Evolutionary conservation across 805 yeast genomes (phyloP).

Genomic region (Wickerhamomyces pijperi): DNA sequence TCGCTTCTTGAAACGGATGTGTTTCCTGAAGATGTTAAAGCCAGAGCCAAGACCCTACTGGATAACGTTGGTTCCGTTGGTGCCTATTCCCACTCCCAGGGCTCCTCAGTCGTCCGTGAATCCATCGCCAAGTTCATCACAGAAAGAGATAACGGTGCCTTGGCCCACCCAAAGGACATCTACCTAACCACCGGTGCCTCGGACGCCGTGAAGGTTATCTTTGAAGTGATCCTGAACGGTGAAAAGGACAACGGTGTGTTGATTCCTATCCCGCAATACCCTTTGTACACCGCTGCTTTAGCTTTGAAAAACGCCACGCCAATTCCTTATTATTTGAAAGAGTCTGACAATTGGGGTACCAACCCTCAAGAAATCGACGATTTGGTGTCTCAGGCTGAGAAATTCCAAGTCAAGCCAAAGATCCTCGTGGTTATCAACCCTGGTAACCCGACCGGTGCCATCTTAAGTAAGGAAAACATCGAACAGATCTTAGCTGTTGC

Average conservation of each 20-base stretch:
- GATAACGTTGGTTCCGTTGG: slow-evolving; percentile 73
- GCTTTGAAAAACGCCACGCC: slow-evolving; percentile 76
- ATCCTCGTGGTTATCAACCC: slow-evolving; percentile 92
- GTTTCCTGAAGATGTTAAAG: slow-evolving; percentile 57
- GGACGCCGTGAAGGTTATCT: slow-evolving; percentile 73
- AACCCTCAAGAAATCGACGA: slow-evolving; percentile 52
- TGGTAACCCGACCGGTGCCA: slow-evolving; percentile 96
- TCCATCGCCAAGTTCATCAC: slow-evolving; percentile 75
- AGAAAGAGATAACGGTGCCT: slow-evolving; percentile 67
- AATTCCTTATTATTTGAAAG: slow-evolving; percentile 80
- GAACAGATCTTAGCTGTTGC: slow-evolving; percentile 66
- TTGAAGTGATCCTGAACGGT: slow-evolving; percentile 61
- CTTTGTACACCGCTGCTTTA: slow-evolving; percentile 90
- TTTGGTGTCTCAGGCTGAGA: slow-evolving; percentile 36
- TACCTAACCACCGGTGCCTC: slow-evolving; percentile 93
- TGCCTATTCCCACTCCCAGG: slow-evolving; percentile 92
- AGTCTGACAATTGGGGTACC: slow-evolving; percentile 74
- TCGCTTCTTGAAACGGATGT: slow-evolving; percentile 33
- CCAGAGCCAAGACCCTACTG: slow-evolving; percentile 56
- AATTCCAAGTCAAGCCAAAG: slow-evolving; percentile 51
- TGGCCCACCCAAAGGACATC: slow-evolving; percentile 58
- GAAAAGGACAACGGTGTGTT: slow-evolving; percentile 57
- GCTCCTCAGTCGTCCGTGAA: slow-evolving; percentile 59
- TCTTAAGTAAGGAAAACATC: slow-evolving; percentile 55
- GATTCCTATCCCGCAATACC: slow-evolving; percentile 97